Percentiles rank a stretch among this genome's conserved stretches.
Evolutionary conservation across 2,329 filamentous ascomycete genomes (phyloP).

Genomic region (Exserohilum rostratum): DNA sequence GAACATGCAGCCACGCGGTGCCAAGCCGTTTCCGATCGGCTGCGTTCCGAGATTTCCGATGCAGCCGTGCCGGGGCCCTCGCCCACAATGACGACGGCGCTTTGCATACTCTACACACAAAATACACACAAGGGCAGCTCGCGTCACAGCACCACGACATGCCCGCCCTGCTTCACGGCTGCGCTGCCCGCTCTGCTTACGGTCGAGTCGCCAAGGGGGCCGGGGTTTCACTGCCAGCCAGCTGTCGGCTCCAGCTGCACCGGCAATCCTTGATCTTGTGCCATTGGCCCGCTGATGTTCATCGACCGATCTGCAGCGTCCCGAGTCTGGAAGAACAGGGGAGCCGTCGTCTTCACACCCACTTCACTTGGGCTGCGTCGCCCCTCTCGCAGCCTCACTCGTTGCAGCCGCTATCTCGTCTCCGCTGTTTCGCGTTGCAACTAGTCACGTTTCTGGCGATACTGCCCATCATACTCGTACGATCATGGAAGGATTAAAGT

Average conservation of each 20-base stretch:
- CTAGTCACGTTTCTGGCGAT: neutral
- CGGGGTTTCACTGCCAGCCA: too few relatives aligned
- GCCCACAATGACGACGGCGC: too few relatives aligned
- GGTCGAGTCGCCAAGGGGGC: too few relatives aligned
- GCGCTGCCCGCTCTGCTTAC: too few relatives aligned
- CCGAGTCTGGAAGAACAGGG: neutral
- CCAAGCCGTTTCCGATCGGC: slow-evolving; percentile 3
- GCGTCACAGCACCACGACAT: too few relatives aligned
- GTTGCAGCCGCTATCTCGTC: neutral
- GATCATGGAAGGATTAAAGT: neutral
- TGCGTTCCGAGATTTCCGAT: slow-evolving; percentile 1
- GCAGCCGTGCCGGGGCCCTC: neutral
- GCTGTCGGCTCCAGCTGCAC: neutral
- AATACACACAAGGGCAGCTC: too few relatives aligned
- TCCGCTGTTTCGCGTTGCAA: neutral
- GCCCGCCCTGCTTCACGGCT: too few relatives aligned
- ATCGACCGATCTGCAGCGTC: slow-evolving; percentile 10
- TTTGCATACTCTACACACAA: too few relatives aligned
- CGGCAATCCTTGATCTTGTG: neutral
- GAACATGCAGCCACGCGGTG: neutral
- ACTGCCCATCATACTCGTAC: neutral
- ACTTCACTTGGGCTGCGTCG: neutral
- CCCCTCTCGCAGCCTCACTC: neutral
- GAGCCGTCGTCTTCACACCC: neutral
- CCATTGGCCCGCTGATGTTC: neutral